Evolutionary conservation across 148 eudicot species (phyloP).

Genomic region (Vaccinium macrocarpon): DNA sequence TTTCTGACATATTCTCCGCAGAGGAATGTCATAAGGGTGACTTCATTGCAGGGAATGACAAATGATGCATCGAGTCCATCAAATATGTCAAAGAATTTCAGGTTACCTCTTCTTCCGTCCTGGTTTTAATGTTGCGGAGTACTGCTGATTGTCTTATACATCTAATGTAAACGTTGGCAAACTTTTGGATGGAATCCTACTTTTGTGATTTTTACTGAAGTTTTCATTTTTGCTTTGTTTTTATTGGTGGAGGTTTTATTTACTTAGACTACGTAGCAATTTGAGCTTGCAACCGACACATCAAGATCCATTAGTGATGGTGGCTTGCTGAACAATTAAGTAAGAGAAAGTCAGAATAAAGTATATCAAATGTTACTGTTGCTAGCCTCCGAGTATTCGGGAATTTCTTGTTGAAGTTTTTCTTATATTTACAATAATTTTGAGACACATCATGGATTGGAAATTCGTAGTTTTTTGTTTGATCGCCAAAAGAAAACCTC

Average conservation of each 20-base stretch:
- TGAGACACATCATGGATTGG: neutral
- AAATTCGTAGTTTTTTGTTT: neutral
- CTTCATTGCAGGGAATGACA: constrained; percentile 50
- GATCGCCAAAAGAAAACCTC: too few relatives aligned
- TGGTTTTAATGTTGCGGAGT: constrained; percentile 1
- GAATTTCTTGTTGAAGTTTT: neutral
- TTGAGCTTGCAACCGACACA: neutral
- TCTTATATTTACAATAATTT: neutral
- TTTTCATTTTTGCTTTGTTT: neutral
- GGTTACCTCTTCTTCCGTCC: constrained; percentile 44
- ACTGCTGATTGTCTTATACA: neutral
- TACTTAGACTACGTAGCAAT: neutral
- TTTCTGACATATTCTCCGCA: constrained; percentile 46
- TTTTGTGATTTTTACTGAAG: neutral
- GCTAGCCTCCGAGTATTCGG: neutral
- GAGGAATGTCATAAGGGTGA: constrained; percentile 36
- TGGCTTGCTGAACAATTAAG: neutral
- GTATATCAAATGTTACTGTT: neutral
- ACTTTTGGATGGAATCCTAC: constrained; percentile 7
- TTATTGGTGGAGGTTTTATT: neutral
- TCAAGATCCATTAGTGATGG: neutral
- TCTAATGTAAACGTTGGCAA: neutral
- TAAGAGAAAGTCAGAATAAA: neutral
- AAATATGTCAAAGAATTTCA: constrained; percentile 72
- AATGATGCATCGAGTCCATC: constrained; percentile 53